Base-by-base conservation (phyloP, 495 filamentous ascomycete genomes). In the Daldinia childiae region DNA sequence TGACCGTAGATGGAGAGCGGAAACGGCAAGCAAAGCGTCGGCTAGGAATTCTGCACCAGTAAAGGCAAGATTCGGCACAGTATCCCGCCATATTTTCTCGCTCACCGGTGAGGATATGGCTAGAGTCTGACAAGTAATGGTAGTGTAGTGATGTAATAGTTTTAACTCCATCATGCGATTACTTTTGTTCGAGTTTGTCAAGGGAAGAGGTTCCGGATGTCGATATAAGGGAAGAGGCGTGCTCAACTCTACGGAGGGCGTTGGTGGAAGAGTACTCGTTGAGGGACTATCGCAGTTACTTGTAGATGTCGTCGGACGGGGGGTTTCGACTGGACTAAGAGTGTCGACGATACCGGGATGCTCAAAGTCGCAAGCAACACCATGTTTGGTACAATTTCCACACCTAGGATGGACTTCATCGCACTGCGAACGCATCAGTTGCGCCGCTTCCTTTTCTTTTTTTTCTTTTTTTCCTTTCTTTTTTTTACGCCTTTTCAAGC, bases 321-420 rank as follows among this genome's bases (percentile, higher is more conserved):
- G 73, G 8, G 74, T 73, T 4, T 73, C 72, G 15, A 69, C 65
- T 2, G 77, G 73, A 15, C 65, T 59, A 32, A 78, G 74, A 38
- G 77, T 76, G 59, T 79, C 78, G 58, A 77, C 64, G 65, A 83
- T 60, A 54, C 78, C 73, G 59, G 83, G 82, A 54, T 80, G 76
- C 55, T 88, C 84, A 66, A 89, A 90, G 71, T 90, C 88, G 76
- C 88, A 90, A 19, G 78, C 71, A 14, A 90, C 88, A 43, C 86
- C 88, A 78, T 90, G 88, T 66, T 89, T 90, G 30, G 83, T 74
- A 77, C 88, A 90, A 73, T 89, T 89, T 43, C 86, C 85, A 66
- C 88, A 90, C 15, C 81, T 72, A 0, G 88, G 88, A 77, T 89
- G 87, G 7, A 87, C 79, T 72, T 90, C 88, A 73, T 90, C 88